Base-by-base conservation (phyloP, 2,329 filamentous ascomycete species). In the Diaporthe sp. region DNA sequence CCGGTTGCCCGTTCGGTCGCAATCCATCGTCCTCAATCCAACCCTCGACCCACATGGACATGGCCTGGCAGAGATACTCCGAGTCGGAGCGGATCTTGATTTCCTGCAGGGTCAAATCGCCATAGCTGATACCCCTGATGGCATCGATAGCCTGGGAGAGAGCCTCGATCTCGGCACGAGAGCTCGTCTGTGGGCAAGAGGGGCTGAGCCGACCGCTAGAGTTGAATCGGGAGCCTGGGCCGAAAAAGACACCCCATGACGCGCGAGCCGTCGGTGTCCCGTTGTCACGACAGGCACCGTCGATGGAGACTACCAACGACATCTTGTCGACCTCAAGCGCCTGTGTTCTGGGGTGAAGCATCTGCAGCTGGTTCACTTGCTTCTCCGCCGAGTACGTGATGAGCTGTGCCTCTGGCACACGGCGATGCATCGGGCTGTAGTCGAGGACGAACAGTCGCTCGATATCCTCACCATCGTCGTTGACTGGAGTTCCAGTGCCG, bases 161-260 rank as follows among this genome's bases (percentile, higher is more conserved):
- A 10, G 78, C 79, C 73, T 80, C 78, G 53, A 80, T 78, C 74
- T 79, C 76, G n/a, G 79, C 78, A 17, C 74, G 53, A 2, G 60
- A 46, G 53, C 42, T 76, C 19, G 76, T 80, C 72, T 78, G 78
- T 9, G 75, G 76, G 25, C 74, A 67, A 1, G 55, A n/a, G 12
- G 68, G 72, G 10, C 58, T 15, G 46, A 72, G 67, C 34, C n/a
- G 73, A 49, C 67, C 67, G 12, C 53, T 39, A 7, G 65, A 58
- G 68, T 82, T 82, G 72, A 79, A 70, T 25, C 61, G 67, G 13
- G 80, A 82, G 22, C 73, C 44, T 9, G 78, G 77, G 4, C 80
- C 81, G 65, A 80, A 80, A 55, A 78, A 82, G 25, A 80, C 79
- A 28, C 76, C 78, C 79, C 79, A 82, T 15, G 78, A 46, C 0